Percentiles rank a stretch among this genome's conserved stretches.
Evolutionary conservation across 768 basidiomycete species (phyloP).

Genomic region (Coprinopsis cinerea): DNA sequence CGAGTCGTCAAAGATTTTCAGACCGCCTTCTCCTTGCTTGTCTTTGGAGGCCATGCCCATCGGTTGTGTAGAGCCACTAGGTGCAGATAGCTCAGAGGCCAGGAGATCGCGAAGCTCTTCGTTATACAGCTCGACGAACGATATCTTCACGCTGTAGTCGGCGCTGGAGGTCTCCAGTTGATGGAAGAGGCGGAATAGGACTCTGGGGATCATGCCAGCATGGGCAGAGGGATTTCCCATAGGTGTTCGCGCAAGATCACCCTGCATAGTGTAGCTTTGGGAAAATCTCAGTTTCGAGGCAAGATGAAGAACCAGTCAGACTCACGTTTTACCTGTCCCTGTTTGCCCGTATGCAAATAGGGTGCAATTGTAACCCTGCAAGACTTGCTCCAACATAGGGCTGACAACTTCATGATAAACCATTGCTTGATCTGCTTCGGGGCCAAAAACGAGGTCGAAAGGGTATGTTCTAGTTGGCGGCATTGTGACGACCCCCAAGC

Average conservation of each 20-base stretch:
- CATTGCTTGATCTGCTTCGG: constrained; percentile 92
- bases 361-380: constrained; percentile 94
- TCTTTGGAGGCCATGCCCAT: constrained; percentile 70
- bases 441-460: constrained; percentile 94
- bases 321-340: constrained; percentile 97
- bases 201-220: constrained; percentile 95
- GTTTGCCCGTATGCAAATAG: constrained; percentile 98
- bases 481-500: constrained; percentile 67
- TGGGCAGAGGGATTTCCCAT: constrained; percentile 84
- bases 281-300: constrained; percentile 2
- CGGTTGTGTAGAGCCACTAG: constrained; percentile 62
- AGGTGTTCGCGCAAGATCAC: constrained; percentile 76
- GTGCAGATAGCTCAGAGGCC: constrained; percentile 67
- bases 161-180: constrained; percentile 69
- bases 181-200: constrained; percentile 85
- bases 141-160: constrained; percentile 91
- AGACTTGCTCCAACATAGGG: constrained; percentile 90
- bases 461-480: constrained; percentile 83
- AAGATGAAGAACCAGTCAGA: constrained; percentile 11
- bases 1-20: constrained; percentile 92
- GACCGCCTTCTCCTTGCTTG: constrained; percentile 37
- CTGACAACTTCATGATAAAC: constrained; percentile 91
- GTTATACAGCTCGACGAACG: constrained; percentile 95
- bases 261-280: constrained; percentile 91
- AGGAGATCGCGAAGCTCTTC: constrained; percentile 96